Conservation (phyloP, 768 basidiomycete genomes). For the Porphyrellus cyaneotinctus region DNA sequence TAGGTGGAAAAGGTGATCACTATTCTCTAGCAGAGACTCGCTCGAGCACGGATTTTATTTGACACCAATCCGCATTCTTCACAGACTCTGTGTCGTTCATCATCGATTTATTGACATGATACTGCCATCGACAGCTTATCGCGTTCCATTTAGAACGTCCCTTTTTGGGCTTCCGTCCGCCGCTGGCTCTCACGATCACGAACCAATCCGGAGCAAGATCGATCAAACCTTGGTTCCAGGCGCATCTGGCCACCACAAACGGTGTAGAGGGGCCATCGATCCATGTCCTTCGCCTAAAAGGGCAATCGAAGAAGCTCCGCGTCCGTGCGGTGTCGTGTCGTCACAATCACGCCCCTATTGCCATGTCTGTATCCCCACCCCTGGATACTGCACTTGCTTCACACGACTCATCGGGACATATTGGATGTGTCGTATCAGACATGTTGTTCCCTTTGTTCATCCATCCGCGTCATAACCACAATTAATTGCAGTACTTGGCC, state of each 20-base stretch:
- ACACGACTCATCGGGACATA: neutral
- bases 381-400: neutral
- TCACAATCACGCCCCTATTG: neutral
- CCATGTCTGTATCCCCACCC: neutral
- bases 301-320: constrained; percentile 1
- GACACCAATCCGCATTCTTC: too few relatives aligned
- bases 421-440: neutral
- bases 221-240: constrained; percentile 18
- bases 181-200: constrained; percentile 17
- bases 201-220: constrained; percentile 11
- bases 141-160: neutral
- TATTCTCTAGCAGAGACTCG: neutral
- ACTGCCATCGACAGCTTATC: constrained; percentile 5
- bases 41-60: neutral
- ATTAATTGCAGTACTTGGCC: neutral
- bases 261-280: constrained; percentile 10
- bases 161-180: constrained; percentile 3
- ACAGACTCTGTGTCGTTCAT: too few relatives aligned
- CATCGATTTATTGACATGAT: neutral
- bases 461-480: too few relatives aligned
- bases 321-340: neutral
- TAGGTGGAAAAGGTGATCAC: neutral
- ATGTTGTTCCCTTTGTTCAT: neutral
- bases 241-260: constrained; percentile 1
- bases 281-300: neutral